Evolutionary conservation across 2,329 filamentous ascomycete genomes (phyloP), one percentile per base, ranked within the genome.

Genomic region (Penicillium frequentans): DNA sequence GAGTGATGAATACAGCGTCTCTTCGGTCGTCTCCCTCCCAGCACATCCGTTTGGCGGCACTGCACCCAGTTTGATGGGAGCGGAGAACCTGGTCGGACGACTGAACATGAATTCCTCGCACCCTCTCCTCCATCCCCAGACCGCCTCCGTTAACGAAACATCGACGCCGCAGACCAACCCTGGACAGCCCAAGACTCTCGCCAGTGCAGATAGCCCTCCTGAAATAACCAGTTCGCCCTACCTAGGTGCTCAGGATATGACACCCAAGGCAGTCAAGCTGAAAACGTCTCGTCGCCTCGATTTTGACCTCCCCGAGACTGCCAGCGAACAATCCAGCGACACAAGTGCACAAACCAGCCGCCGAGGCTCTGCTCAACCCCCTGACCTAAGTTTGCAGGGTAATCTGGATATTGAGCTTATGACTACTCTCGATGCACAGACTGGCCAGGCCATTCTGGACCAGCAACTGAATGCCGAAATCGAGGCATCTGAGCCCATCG

Each of bases 21-120:
- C 73, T 59, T 75, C 73, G 61, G 66, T 76, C 53, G 64, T 74
- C 52, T 73, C 72, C 61, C 69, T 75, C 56, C 70, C 71, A 49
- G 65, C 68, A 56, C 67, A 73, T 50, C 68, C 68, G 24, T 68
- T 70, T 53, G 66, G 68, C 56, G 70, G 70, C 52, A 75, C 75
- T 54, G 76, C 78, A 52, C 71, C 76, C 56, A 81, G 79, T 66
- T 69, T 81, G 55, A 70, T 78, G 68, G 79, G 79, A 50, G 73
- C 78, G 56, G 79, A 81, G 69, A 75, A 75, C 26, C 73, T 80
- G 54, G 75, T 81, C 63, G 74, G 75, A 59, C 73, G 77, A 61
- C 70, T 81, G 57, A 75, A 79, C 55, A 79, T 81, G 77, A 74
- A 75, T 52, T 79, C 78, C 58, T 74, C 73, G 56, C 69, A 72